Evolutionary conservation across 106 monocot species (phyloP), one percentile per base, ranked within the genome.

Genomic region (Dioscorea alata): DNA sequence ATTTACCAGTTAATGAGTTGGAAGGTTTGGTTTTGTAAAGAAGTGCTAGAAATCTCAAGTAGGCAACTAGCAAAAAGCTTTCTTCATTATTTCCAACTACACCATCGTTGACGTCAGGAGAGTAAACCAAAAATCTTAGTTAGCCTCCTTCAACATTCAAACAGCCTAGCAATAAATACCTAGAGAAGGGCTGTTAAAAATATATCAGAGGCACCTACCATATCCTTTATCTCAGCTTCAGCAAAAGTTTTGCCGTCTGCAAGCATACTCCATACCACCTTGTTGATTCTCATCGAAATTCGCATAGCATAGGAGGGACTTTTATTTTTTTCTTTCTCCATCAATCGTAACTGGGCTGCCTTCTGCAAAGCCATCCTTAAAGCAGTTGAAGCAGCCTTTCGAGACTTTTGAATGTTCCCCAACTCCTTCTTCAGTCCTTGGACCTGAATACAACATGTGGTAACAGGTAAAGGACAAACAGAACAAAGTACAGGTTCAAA

Each of bases 291-390:
- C 80, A 99, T 77, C 42, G 99, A 99, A 66, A 99, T 82, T 59
- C 93, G 79, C 92, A 99, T 90, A 28, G 99, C 99, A 85, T 72
- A 99, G 25, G 99, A 99, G 22, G 99, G 99, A 68, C 99, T 99
- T 78, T 99, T 99, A 68, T 83, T 99, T 80, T 99, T 99, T 77
- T 99, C 97, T 75, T 97, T 97, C 66, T 99, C 99, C 87, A 83
- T 88, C 18, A 99, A 63, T 22, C 85, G 82, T 33, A 79, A 67
- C 16, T 93, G 93, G 57, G 92, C 90, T 72, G 89, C 99, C 77
- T 93, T 93, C 63, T 90, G 87, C 72, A 99, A 62, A 63, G 87
- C 79, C 72, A 71, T 49, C 70, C 99, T 90, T 63, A 99, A 78
- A 64, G 69, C 75, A 48, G 76, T 75, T 22, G 67, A 80, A 67